Evolutionary conservation across 129 eudicot genomes (phyloP), one percentile per base, ranked within the genome.

Genomic region (Pulicaria dysenterica): DNA sequence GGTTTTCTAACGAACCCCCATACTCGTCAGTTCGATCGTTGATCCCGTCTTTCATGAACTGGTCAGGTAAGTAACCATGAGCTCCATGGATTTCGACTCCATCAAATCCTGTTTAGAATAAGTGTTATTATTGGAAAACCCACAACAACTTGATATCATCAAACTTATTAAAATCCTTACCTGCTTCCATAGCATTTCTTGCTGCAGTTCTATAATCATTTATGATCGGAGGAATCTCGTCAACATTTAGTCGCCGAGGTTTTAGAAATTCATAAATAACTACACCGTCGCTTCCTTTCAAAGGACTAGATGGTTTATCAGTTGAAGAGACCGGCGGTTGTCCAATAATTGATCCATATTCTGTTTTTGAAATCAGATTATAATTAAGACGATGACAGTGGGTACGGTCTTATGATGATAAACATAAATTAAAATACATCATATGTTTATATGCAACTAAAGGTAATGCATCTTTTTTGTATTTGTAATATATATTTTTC

Each of bases 11-110:
- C 1, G 79, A 75, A 37, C 82, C 82, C 3, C 87, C 84, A 59
- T 83, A 79, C 38, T 75, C 44, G 6, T 79, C 81, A 0, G 72
- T 79, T 40, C 83, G 79, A 55, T 83, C 84, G 66, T 83, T 83
- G 41, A 79, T 64, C 48, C 67, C 54, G 38, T 79, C 83, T 67
- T 83, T 79, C 66, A 74, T 15, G 54, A 83, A 79, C 62, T 83
- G 87, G 68, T 79, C 83, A 8, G 74, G 50, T 53, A 83, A 81
- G 66, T 36, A 83, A 4, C 87, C 87, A 14, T 62, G 64, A 48
- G 83, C 87, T 9, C 75, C 81, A 43, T 79, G 87, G 63, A 83
- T 64, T 43, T 83, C 84, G 42, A 79, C 79, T 10, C 84, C 87
- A 53, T 83, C 84, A 61, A 83, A 83, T 13, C 84, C 79, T 79